phyloP scores from a whole-genome alignment of 1,139 yeast genomes.

The Nakaseomyces delphensis region DNA sequence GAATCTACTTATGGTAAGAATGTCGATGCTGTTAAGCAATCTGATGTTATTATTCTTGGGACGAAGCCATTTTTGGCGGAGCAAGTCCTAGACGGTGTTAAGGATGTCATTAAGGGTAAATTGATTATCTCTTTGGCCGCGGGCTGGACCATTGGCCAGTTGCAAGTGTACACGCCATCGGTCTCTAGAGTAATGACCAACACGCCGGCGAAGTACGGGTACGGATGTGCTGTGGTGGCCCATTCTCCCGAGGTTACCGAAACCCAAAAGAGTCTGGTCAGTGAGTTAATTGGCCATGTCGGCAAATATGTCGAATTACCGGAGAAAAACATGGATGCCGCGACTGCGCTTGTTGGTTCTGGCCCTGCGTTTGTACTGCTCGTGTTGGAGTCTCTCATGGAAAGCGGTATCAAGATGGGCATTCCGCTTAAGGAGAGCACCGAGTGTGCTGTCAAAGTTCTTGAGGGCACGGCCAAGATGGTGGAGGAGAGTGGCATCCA shows the following conservation, averaged over 20 bases:
- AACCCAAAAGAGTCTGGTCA: constrained; percentile 45
- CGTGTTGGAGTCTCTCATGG: constrained; percentile 86
- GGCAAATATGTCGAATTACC: constrained; percentile 69
- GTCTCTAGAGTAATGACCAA: constrained; percentile 96
- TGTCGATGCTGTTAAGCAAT: constrained; percentile 47
- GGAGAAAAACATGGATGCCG: constrained; percentile 92
- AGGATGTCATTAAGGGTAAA: constrained; percentile 42
- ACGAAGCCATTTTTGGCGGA: constrained; percentile 79
- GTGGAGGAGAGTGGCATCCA: constrained; percentile 71
- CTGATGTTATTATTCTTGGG: constrained; percentile 71
- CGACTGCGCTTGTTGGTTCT: constrained; percentile 90
- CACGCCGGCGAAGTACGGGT: constrained; percentile 88
- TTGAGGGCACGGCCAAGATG: constrained; percentile 96
- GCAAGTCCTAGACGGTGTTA: constrained; percentile 42
- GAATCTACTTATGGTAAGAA: constrained; percentile 50
- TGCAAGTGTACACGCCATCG: constrained; percentile 42
- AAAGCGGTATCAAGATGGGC: constrained; percentile 94
- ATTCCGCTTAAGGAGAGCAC: constrained; percentile 77
- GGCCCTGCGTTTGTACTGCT: constrained; percentile 92
- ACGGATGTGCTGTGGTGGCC: constrained; percentile 87
- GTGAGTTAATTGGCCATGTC: constrained; percentile 52
- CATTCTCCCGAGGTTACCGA: constrained; percentile 45
- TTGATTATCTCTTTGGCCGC: constrained; percentile 79
- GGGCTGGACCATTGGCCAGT: constrained; percentile 76
- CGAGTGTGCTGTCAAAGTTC: constrained; percentile 88